phyloP scores from a whole-genome alignment of 2,329 filamentous ascomycete species.

The Fusarium hostae region DNA sequence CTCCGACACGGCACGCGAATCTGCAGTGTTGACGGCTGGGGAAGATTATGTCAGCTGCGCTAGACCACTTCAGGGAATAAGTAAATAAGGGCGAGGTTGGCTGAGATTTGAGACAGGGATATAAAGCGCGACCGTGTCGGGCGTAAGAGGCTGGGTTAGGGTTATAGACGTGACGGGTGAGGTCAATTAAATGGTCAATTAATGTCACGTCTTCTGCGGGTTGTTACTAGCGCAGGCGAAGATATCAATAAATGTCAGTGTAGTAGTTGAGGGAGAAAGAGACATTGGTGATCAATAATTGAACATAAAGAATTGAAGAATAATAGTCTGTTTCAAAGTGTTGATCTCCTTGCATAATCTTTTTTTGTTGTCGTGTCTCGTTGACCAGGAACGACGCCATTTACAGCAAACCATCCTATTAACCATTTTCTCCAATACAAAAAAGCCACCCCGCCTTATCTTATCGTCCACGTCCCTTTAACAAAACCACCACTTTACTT shows the following conservation, averaged over 20 bases:
- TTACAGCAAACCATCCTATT: background rate
- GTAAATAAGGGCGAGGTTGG: slow-evolving; percentile 43
- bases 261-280: background rate
- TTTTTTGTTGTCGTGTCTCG: slow-evolving; percentile 24
- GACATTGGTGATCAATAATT: background rate
- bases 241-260: background rate
- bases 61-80: slow-evolving; percentile 34
- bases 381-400: slow-evolving; percentile 23
- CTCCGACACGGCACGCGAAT: slow-evolving; percentile 24
- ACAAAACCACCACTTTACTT: slow-evolving; percentile 34
- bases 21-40: slow-evolving; percentile 9
- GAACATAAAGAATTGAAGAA: background rate
- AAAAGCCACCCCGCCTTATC: slow-evolving; percentile 29
- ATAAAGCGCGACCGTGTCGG: slow-evolving; percentile 30
- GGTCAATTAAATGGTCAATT: background rate
- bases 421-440: slow-evolving; percentile 1
- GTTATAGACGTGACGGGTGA: slow-evolving; percentile 24
- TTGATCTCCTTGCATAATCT: background rate
- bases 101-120: slow-evolving; percentile 7
- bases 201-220: background rate
- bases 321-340: background rate
- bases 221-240: background rate
- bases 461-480: slow-evolving; percentile 30
- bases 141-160: slow-evolving; percentile 26
- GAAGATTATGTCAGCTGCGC: slow-evolving; percentile 9